Conservation (phyloP, 2,329 filamentous ascomycete species). For the Grosmannia serpens region DNA sequence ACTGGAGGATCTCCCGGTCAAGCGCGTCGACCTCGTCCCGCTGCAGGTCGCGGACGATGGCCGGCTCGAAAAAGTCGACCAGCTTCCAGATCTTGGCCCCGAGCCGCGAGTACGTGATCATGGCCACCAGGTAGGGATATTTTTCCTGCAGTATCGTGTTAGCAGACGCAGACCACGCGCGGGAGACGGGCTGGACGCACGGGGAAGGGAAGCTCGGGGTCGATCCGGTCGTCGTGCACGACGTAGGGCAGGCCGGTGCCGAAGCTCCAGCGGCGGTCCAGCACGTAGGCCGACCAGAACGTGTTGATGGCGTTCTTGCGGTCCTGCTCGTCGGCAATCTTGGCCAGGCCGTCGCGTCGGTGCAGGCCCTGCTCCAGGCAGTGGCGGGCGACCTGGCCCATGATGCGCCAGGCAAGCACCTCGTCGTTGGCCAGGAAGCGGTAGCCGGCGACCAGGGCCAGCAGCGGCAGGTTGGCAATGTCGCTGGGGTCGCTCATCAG, state of each 20-base stretch:
- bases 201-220: constrained; percentile 43
- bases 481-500: constrained; percentile 42
- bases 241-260: constrained; percentile 38
- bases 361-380: constrained; percentile 37
- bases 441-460: constrained; percentile 49
- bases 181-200: not conserved
- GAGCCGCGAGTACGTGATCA: constrained; percentile 75
- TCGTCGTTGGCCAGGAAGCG: constrained; percentile 82
- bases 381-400: constrained; percentile 60
- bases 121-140: constrained; percentile 64
- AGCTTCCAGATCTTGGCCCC: constrained; percentile 80
- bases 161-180: constrained; percentile 43
- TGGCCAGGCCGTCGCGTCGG: constrained; percentile 35
- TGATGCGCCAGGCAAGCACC: constrained; percentile 72
- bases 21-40: constrained; percentile 68
- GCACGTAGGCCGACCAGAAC: constrained; percentile 40
- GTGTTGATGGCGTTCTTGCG: constrained; percentile 24
- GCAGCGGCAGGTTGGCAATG: constrained; percentile 35
- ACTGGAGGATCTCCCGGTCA: constrained; percentile 74
- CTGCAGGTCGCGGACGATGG: constrained; percentile 51
- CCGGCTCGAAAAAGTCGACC: constrained; percentile 55
- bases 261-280: constrained; percentile 40
- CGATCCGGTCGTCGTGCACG: constrained; percentile 36
- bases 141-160: constrained; percentile 25
- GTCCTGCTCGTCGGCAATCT: constrained; percentile 21